These are phyloP conservation scores for Colletotrichum limetticola DNA, from an alignment of 2,329 filamentous ascomycete genomes.

Conservation along the genomic window DNA sequence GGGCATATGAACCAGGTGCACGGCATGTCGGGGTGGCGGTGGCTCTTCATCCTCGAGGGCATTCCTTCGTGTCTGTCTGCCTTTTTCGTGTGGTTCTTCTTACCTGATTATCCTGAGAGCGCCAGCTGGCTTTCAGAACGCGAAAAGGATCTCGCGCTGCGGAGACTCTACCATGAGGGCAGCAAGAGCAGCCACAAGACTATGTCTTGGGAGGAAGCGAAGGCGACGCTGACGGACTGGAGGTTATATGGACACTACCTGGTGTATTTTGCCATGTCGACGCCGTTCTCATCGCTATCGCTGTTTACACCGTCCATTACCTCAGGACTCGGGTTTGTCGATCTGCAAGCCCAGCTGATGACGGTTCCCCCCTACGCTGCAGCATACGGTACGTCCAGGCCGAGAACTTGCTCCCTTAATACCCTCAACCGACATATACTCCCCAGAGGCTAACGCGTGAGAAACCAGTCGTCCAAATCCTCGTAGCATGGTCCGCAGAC, in stretches of 20 bases:
- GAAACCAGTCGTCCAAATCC: slow-evolving; percentile 49
- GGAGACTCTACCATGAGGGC: slow-evolving; percentile 57
- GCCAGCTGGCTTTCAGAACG: slow-evolving; percentile 48
- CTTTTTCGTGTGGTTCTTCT: slow-evolving; percentile 40
- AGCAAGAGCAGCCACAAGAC: slow-evolving; percentile 68
- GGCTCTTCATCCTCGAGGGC: slow-evolving; percentile 57
- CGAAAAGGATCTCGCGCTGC: slow-evolving; percentile 61
- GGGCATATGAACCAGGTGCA: slow-evolving; percentile 41
- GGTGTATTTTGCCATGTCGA: slow-evolving; percentile 56
- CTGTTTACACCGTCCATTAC: slow-evolving; percentile 72
- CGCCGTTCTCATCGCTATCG: slow-evolving; percentile 68
- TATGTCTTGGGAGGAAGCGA: slow-evolving; percentile 75
- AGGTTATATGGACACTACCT: slow-evolving; percentile 75
- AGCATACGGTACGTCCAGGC: slow-evolving; percentile 57
- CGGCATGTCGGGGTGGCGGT: slow-evolving; percentile 42
- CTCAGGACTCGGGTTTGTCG: slow-evolving; percentile 59
- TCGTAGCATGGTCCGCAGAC: slow-evolving; percentile 70
- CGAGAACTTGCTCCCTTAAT: too few relatives aligned
- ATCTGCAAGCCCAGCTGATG: slow-evolving; percentile 72
- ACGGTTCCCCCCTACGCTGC: slow-evolving; percentile 74
- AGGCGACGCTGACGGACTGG: slow-evolving; percentile 73
- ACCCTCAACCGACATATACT: too few relatives aligned
- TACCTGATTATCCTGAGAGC: slow-evolving; percentile 58
- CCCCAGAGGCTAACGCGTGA: neutral
- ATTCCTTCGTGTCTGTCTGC: slow-evolving; percentile 46